These are phyloP conservation scores for Zangia roseola DNA, from an alignment of 768 basidiomycete genomes.

Conservation along the genomic window DNA sequence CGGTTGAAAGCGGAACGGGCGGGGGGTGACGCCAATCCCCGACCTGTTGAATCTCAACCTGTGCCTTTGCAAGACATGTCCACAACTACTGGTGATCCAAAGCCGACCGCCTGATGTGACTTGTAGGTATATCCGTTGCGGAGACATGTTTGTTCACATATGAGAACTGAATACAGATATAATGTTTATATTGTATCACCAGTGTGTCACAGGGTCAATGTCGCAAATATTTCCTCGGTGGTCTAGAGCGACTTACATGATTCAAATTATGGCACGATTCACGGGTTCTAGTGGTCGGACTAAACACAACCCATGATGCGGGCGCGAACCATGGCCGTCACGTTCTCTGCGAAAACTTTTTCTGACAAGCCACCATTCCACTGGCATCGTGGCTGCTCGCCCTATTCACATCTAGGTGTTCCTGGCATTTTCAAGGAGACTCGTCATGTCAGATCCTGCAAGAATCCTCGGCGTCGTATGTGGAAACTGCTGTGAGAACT, in stretches of 20 bases:
- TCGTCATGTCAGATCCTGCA: constrained; percentile 10
- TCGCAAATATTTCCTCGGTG: not conserved
- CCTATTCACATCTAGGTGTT: not conserved
- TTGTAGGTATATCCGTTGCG: not conserved
- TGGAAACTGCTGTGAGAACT: constrained; percentile 13
- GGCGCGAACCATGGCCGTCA: no score
- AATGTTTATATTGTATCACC: no score
- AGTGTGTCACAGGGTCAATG: not conserved
- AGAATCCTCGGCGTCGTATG: constrained; percentile 8
- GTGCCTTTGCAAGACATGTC: constrained; percentile 20
- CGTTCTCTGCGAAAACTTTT: not conserved
- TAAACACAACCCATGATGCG: no score
- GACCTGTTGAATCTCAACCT: constrained; percentile 23
- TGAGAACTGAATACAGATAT: no score
- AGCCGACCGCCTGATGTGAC: not conserved
- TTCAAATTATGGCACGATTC: not conserved
- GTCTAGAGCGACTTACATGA: not conserved
- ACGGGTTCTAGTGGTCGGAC: not conserved
- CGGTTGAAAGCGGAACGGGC: constrained; percentile 25
- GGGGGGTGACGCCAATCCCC: constrained; percentile 7
- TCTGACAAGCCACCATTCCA: not conserved
- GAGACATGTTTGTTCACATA: no score
- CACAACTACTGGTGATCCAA: constrained; percentile 3
- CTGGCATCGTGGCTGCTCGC: not conserved
- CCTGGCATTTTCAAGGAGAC: not conserved